phyloP scores from a whole-genome alignment of 371 early-diverging fungal genomes.

The Apophysomyces ossiformis region DNA sequence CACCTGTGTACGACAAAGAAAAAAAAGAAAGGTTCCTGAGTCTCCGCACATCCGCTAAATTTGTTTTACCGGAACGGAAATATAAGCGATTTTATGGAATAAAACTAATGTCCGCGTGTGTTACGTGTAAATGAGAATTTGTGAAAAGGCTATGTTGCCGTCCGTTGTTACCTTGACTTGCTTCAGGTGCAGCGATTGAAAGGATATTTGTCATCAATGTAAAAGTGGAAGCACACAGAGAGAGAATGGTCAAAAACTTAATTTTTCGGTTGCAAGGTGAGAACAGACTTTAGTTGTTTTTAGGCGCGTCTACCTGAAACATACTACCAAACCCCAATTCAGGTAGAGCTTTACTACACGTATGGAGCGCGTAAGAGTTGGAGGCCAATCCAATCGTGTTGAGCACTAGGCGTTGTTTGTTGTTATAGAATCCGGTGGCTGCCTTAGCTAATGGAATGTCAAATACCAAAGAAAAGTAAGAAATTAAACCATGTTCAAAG shows the following conservation, averaged over 20 bases:
- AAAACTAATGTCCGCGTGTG: too few relatives aligned
- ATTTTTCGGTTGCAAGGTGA: background rate
- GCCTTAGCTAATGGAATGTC: too few relatives aligned
- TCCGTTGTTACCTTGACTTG: background rate
- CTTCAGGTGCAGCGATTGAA: background rate
- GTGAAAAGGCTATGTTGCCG: background rate
- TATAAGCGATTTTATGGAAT: too few relatives aligned
- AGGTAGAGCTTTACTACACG: background rate
- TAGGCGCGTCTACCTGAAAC: background rate
- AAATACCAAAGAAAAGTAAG: too few relatives aligned
- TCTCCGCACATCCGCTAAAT: background rate
- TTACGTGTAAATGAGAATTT: background rate
- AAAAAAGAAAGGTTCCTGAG: conserved; percentile 4
- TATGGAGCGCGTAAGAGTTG: background rate
- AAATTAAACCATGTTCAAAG: too few relatives aligned
- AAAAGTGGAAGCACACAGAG: background rate
- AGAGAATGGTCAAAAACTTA: background rate
- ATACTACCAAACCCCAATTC: background rate
- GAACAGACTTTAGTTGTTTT: background rate
- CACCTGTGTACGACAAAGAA: conserved; percentile 18
- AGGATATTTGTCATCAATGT: background rate
- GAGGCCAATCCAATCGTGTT: background rate
- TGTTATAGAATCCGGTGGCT: too few relatives aligned
- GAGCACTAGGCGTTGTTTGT: background rate
- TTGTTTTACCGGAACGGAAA: too few relatives aligned